Percentiles rank a stretch among this genome's conserved stretches.
Conservation (phyloP, 345 rosid species). For the Brassica rapa region DNA sequence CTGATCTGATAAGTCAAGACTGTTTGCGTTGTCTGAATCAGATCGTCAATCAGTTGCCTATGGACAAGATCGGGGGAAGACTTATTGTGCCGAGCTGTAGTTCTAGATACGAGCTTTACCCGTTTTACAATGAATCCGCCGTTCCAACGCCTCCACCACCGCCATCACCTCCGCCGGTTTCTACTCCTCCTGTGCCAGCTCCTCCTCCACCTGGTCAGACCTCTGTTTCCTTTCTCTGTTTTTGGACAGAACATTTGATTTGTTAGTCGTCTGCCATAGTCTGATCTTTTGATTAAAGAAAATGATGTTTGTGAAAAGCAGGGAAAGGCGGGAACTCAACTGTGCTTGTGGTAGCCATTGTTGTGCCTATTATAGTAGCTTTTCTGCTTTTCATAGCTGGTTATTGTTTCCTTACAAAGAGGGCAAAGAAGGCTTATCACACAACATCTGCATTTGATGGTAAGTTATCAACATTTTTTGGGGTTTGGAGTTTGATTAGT, state of each 20-base stretch:
- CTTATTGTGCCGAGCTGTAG: constrained; percentile 44
- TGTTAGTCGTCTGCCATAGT: not conserved
- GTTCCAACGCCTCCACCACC: not conserved
- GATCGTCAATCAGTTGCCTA: not conserved
- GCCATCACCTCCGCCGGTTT: not conserved
- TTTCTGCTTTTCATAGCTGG: constrained; percentile 40
- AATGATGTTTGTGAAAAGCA: constrained; percentile 25
- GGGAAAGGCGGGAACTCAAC: constrained; percentile 36
- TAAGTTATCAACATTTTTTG: not conserved
- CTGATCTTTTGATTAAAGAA: not conserved
- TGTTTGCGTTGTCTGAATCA: constrained; percentile 37
- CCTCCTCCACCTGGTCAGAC: constrained; percentile 25
- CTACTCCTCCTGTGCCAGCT: constrained; percentile 18
- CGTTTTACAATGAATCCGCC: constrained; percentile 37
- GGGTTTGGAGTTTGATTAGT: not conserved
- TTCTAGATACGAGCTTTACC: constrained; percentile 40
- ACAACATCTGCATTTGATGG: constrained; percentile 37
- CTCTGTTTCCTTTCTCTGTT: constrained; percentile 4
- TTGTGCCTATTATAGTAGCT: constrained; percentile 26
- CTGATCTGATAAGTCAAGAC: constrained; percentile 37
- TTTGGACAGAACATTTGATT: not conserved
- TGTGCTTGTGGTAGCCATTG: constrained; percentile 43
- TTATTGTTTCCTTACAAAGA: constrained; percentile 40
- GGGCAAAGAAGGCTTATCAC: constrained; percentile 34
- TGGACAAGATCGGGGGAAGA: constrained; percentile 38